Evolutionary conservation across 2,329 filamentous ascomycete genomes (phyloP), one percentile per base, ranked within the genome.

Genomic region (Onygenales sp.): DNA sequence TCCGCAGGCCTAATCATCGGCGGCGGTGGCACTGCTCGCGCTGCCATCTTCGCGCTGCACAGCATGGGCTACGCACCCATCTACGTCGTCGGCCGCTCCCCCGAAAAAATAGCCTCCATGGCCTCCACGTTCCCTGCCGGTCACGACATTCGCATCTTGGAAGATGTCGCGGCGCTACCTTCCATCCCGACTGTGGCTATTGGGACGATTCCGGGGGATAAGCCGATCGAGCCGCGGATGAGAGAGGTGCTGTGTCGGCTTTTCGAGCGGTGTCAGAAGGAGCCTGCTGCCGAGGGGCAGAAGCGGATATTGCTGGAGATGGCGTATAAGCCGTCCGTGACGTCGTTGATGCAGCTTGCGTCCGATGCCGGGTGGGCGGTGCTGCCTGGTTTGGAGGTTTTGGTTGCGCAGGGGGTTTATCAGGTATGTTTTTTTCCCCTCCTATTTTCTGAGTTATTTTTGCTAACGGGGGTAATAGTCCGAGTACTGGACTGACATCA

Each of bases 311-410:
- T 97, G 56, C 73, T 97, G 3, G 93, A 98, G 70, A 95, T 98
- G 91, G 92, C 93, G 2, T 98, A 98, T 70, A 94, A 92, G 70
- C 93, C 93, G 17, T 76, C 80, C 0, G 79, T 87, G 51, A 98
- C 93, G 4, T 81, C 85, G 6, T 71, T 95, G 59, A 96, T 97
- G 84, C 80, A 87, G 66, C 74, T 96, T 65, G 92, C 91, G 2
- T 78, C 83, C 61, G 80, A 86, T 60, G 80, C 81, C 10, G 85
- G 85, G 2, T 98, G 93, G 93, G 79, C 74, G 53, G 89, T 86
- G 2, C 85, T 97, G 57, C 85, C 89, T 6, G 93, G 93, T 0
- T 71, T 96, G 40, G 93, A 98, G 69, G 90, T 93, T 33, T 76
- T 98, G 52, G 84, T 90, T 56, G 88, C 87, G 4, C 93, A 98